Percentiles rank a stretch among this genome's conserved stretches.
Evolutionary conservation across 2,329 filamentous ascomycete species (phyloP).

Genomic region (Orbilia javanica): DNA sequence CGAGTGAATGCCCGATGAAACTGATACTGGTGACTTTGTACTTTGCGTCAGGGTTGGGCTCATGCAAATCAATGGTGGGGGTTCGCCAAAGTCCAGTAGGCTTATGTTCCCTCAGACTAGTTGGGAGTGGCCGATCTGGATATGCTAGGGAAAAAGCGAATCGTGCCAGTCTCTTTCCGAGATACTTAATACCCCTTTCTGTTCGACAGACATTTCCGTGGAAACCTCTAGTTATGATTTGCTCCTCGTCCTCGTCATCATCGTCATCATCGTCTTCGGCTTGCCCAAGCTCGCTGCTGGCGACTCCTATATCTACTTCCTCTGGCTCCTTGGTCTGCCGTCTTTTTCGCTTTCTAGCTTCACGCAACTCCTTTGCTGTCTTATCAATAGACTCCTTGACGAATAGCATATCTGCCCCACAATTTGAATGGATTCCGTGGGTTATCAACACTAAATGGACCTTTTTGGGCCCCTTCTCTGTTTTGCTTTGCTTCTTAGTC

Average conservation of each 20-base stretch:
- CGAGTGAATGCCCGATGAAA: slow-evolving; percentile 91
- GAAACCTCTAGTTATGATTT: slow-evolving; percentile 90
- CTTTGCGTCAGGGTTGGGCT: slow-evolving; percentile 62
- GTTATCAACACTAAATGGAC: slow-evolving; percentile 93
- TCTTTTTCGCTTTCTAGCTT: slow-evolving; percentile 68
- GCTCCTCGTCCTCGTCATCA: slow-evolving; percentile 77
- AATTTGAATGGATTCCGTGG: slow-evolving; percentile 94
- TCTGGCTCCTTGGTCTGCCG: slow-evolving; percentile 69
- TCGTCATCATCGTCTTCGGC: slow-evolving; percentile 34
- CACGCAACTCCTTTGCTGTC: slow-evolving; percentile 79
- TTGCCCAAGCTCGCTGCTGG: slow-evolving; percentile 58
- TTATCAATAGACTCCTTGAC: slow-evolving; percentile 97
- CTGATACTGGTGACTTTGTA: slow-evolving; percentile 95
- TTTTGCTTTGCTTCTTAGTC: slow-evolving; percentile 53
- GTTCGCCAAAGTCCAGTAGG: slow-evolving; percentile 66
- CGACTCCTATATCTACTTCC: slow-evolving; percentile 38
- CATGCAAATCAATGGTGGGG: slow-evolving; percentile 59
- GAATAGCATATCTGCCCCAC: slow-evolving; percentile 95
- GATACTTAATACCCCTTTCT: slow-evolving; percentile 94
- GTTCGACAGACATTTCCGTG: slow-evolving; percentile 90
- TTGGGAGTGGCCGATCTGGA: slow-evolving; percentile 89
- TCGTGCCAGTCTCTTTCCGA: slow-evolving; percentile 92
- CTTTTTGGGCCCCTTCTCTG: slow-evolving; percentile 75
- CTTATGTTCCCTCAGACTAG: slow-evolving; percentile 70
- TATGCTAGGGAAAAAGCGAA: slow-evolving; percentile 91